phyloP scores from a whole-genome alignment of 495 filamentous ascomycete genomes.

The Xylaria curta region DNA sequence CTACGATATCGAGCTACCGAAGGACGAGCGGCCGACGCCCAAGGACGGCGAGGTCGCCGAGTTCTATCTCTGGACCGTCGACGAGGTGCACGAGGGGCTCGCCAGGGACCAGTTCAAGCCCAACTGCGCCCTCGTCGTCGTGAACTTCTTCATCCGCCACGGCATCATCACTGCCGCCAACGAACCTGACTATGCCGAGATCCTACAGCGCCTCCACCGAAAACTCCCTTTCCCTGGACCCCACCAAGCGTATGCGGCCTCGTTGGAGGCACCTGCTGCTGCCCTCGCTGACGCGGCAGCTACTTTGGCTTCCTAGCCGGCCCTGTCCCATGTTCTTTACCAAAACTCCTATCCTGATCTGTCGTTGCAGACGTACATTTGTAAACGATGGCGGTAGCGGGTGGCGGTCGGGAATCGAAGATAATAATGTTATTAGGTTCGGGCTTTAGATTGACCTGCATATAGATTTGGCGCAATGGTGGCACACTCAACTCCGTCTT shows the following conservation, averaged over 20 bases:
- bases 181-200: slow-evolving; percentile 81
- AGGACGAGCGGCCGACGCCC: slow-evolving; percentile 70
- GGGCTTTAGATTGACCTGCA: slow-evolving; percentile 22
- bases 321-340: no score
- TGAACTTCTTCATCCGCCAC: slow-evolving; percentile 92
- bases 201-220: slow-evolving; percentile 77
- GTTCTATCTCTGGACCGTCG: slow-evolving; percentile 77
- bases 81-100: slow-evolving; percentile 74
- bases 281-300: slow-evolving; percentile 18
- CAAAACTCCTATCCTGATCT: background rate
- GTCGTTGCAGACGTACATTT: slow-evolving; percentile 17
- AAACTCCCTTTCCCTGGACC: slow-evolving; percentile 78
- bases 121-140: slow-evolving; percentile 82
- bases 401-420: slow-evolving; percentile 5
- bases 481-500: background rate
- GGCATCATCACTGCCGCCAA: slow-evolving; percentile 82
- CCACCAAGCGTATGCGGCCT: slow-evolving; percentile 52
- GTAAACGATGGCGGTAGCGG: background rate
- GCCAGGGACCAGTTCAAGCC: slow-evolving; percentile 84
- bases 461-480: slow-evolving; percentile 20
- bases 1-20: slow-evolving; percentile 83
- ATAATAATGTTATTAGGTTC: background rate
- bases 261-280: slow-evolving; percentile 1
- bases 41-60: slow-evolving; percentile 87
- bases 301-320: slow-evolving; percentile 5